phyloP scores from a whole-genome alignment of 1,284 basidiomycete species.

The Entoloma clypeatum region DNA sequence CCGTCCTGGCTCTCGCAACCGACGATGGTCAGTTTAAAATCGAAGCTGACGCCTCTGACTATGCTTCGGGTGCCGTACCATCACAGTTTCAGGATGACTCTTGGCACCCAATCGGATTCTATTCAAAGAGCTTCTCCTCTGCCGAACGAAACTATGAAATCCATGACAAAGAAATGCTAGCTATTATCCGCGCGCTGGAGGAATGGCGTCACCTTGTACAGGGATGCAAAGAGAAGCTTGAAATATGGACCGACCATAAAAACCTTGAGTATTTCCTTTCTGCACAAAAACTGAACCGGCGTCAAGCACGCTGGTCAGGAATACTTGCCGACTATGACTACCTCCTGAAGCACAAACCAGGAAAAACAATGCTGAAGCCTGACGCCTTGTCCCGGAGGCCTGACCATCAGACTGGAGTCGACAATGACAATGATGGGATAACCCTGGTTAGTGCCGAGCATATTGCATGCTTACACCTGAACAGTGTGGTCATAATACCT shows the following conservation, averaged over 20 bases:
- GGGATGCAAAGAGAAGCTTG: constrained; percentile 24
- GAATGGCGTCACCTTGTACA: constrained; percentile 38
- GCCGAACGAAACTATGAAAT: constrained; percentile 28
- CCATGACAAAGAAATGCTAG: constrained; percentile 31
- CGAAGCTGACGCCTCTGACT: constrained; percentile 24
- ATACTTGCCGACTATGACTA: constrained; percentile 35
- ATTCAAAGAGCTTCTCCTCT: constrained; percentile 21
- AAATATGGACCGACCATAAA: constrained; percentile 39
- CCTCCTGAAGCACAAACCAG: constrained; percentile 35
- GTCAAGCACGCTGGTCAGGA: constrained; percentile 40
- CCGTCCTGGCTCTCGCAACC: constrained; percentile 14
- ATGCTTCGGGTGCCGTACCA: constrained; percentile 23
- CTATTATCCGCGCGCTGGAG: constrained; percentile 35
- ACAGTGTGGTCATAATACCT: not conserved
- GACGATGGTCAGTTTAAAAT: constrained; percentile 15
- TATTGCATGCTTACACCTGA: constrained; percentile 4
- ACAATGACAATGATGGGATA: constrained; percentile 28
- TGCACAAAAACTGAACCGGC: constrained; percentile 31
- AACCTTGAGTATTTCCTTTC: constrained; percentile 40
- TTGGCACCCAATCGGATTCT: constrained; percentile 24
- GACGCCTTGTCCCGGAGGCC: constrained; percentile 38
- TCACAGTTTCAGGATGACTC: constrained; percentile 17
- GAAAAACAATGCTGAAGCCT: constrained; percentile 28
- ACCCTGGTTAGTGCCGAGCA: constrained; percentile 26
- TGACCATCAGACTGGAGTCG: constrained; percentile 29